Evolutionary conservation across 1,284 basidiomycete genomes (phyloP), one percentile per base, ranked within the genome.

Genomic region (Cutaneotrichosporon arboriforme): DNA sequence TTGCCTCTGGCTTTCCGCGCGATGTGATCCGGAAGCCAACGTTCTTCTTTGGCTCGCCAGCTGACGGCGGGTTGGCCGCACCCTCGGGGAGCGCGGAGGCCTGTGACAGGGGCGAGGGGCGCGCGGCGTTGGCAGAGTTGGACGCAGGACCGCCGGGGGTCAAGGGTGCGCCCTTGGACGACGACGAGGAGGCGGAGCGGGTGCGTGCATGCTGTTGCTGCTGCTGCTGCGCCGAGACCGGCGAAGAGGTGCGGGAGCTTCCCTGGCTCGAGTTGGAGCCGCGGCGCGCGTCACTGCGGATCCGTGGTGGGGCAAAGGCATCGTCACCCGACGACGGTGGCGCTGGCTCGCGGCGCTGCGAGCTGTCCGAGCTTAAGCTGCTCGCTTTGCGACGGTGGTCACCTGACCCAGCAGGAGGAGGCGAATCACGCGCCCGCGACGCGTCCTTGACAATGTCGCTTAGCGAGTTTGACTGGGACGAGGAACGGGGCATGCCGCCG

Each of bases 1-100:
- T 59, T 22, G 49, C 60, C 46, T 62, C 62, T 17, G 90, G 78
- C 5, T 85, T 18, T 31, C 33, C 31, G 33, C 31, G 86, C 37
- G 87, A 82, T 45, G 86, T 82, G 46, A 91, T 83, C 71, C 89
- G 90, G 23, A 44, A 17, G 59, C 61, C 65, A 15, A 14, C 5
- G 35, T 54, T 57, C 49, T 64, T 73, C 79, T 64, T 80, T 79
- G 55, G 83, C 79, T 59, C 81, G 74, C 65, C 77, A 4, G 41
- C 8, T 5, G 40, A 17, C 5, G 26, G 10, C 26, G 26, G 26
- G 26, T 31, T 10, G 10, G 26, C 26, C 4, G 38, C 31, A 2
- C 7, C 40, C 10, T 21, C 75, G 57, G 52, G 49, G 26, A 51
- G 49, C 37, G 22, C 23, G 1, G 58, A 43, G 2, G 63, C 38